Conservation (phyloP, 2,329 filamentous ascomycete species). For the Kalmusia sp. region DNA sequence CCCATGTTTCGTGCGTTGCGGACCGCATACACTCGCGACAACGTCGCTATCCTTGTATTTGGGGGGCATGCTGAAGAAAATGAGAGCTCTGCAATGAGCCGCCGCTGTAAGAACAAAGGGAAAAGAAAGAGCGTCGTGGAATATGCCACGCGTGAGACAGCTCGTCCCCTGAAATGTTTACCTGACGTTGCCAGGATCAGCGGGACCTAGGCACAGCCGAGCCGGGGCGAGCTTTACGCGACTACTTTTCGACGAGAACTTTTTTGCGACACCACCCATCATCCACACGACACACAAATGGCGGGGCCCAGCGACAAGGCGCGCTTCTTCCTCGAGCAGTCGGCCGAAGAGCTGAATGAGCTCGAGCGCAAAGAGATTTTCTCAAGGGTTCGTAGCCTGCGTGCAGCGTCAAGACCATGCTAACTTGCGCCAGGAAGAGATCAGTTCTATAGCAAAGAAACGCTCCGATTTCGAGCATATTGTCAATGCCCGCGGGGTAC, state of each 20-base stretch:
- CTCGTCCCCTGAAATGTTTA: conserved; percentile 40
- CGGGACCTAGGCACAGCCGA: conserved; percentile 2
- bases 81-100: conserved; percentile 11
- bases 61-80: conserved; percentile 58
- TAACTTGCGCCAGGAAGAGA: conserved; percentile 72
- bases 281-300: conserved; percentile 60
- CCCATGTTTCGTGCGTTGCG: background rate
- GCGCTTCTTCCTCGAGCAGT: conserved; percentile 91
- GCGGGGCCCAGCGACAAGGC: conserved; percentile 89
- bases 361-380: conserved; percentile 94
- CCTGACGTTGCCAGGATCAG: conserved; percentile 21
- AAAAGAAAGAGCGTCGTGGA: conserved; percentile 40
- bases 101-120: conserved; percentile 24
- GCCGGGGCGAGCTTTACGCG: conserved; percentile 22
- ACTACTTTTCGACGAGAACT: conserved; percentile 25
- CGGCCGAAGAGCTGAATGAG: conserved; percentile 89
- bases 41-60: conserved; percentile 69
- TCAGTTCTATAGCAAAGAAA: conserved; percentile 85
- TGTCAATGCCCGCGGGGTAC: conserved; percentile 77
- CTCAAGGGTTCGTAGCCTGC: conserved; percentile 64
- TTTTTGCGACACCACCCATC: conserved; percentile 23
- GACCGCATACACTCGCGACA: conserved; percentile 60
- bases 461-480: conserved; percentile 93
- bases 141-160: conserved; percentile 17
- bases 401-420: background rate